Conservation (phyloP, 2,329 filamentous ascomycete species). For the Fusarium sp. region DNA sequence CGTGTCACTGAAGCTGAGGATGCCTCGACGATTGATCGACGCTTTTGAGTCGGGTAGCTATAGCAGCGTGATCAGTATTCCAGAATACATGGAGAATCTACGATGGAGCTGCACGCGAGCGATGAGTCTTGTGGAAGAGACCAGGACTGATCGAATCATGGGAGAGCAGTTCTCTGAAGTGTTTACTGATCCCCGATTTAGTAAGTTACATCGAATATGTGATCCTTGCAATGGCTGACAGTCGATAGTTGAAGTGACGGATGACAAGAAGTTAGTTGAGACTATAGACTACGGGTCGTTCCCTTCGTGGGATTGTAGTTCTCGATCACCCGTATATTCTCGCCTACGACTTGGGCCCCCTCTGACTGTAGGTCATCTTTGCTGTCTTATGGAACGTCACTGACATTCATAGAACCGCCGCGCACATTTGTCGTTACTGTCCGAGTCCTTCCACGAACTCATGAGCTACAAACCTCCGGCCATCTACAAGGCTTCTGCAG, state of each 20-base stretch:
- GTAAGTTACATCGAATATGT: conserved; percentile 50
- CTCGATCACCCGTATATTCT: conserved; percentile 54
- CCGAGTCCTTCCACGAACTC: conserved; percentile 64
- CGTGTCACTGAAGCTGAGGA: conserved; percentile 58
- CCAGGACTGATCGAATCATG: conserved; percentile 58
- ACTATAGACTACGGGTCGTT: conserved; percentile 65
- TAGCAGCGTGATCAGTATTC: conserved; percentile 61
- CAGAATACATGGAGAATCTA: conserved; percentile 57
- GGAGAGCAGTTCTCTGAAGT: conserved; percentile 55
- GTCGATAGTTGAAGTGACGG: conserved; percentile 54
- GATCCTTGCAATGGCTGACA: conserved; percentile 18
- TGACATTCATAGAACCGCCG: conserved; percentile 57
- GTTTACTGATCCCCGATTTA: conserved; percentile 57
- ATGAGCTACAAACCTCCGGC: conserved; percentile 61
- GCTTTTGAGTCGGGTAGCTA: conserved; percentile 64
- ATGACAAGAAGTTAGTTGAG: conserved; percentile 54
- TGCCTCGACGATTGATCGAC: conserved; percentile 56
- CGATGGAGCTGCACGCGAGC: conserved; percentile 63
- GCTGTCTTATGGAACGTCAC: not conserved
- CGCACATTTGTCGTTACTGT: conserved; percentile 59
- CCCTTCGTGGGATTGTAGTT: conserved; percentile 57
- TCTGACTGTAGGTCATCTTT: conserved; percentile 57
- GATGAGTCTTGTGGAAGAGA: conserved; percentile 64
- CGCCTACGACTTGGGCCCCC: conserved; percentile 62
- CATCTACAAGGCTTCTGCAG: conserved; percentile 60